Conservation (phyloP, 2,329 filamentous ascomycete species). For the Arachnomyces sp. region DNA sequence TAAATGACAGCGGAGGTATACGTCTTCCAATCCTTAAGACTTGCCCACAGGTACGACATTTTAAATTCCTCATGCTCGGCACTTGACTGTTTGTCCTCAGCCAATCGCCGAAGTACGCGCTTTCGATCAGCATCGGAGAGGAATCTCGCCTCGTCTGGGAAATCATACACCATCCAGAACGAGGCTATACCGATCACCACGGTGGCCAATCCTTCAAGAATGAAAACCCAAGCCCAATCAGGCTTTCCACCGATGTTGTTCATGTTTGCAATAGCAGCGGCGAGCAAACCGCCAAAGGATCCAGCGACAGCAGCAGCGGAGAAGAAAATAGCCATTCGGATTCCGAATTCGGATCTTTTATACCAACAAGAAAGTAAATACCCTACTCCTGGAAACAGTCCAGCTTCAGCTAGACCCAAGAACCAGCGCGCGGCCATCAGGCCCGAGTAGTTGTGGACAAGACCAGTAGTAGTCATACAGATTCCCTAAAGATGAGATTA, state of each 20-base stretch:
- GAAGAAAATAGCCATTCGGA: conserved; percentile 70
- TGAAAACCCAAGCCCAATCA: conserved; percentile 77
- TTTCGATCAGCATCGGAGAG: conserved; percentile 61
- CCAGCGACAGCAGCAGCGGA: conserved; percentile 69
- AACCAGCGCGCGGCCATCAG: conserved; percentile 43
- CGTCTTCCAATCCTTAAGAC: conserved; percentile 77
- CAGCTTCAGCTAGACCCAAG: conserved; percentile 28
- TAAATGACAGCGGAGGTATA: conserved; percentile 68
- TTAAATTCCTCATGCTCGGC: conserved; percentile 69
- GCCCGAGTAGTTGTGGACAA: conserved; percentile 41
- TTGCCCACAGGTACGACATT: conserved; percentile 62
- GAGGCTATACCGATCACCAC: conserved; percentile 41
- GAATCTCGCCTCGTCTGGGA: conserved; percentile 69
- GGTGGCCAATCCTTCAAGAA: conserved; percentile 48
- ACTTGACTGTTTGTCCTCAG: conserved; percentile 64
- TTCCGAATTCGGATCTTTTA: conserved; percentile 63
- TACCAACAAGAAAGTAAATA: conserved; percentile 52
- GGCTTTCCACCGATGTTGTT: conserved; percentile 52
- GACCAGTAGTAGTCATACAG: conserved; percentile 39
- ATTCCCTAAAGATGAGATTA: conserved; percentile 25
- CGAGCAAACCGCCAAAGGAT: conserved; percentile 75
- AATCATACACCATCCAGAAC: conserved; percentile 77
- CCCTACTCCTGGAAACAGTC: conserved; percentile 21
- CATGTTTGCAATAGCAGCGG: conserved; percentile 79
- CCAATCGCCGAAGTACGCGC: conserved; percentile 64